phyloP scores from a whole-genome alignment of 1,284 basidiomycete species.

The Irpex sp. region DNA sequence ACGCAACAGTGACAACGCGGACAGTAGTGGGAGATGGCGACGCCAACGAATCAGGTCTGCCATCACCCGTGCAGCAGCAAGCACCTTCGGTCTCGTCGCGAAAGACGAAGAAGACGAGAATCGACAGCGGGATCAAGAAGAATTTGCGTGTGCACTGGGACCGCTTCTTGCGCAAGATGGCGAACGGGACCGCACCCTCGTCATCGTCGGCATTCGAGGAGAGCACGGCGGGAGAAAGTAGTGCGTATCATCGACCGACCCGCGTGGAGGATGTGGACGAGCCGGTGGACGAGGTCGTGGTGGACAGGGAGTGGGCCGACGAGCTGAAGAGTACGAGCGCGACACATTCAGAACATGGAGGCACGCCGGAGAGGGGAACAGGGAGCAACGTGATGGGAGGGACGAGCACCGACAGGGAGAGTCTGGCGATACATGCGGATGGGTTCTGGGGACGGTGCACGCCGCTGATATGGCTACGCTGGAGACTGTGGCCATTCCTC shows the following conservation, averaged over 20 bases:
- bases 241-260: constrained; percentile 23
- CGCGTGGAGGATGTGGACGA: constrained; percentile 25
- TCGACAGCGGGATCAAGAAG: constrained; percentile 14
- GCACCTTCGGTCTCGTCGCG: not conserved
- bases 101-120: constrained; percentile 4
- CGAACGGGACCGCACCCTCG: constrained; percentile 38
- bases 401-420: constrained; percentile 27
- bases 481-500: constrained; percentile 38
- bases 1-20: not conserved
- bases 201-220: constrained; percentile 35
- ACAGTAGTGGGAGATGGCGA: not conserved
- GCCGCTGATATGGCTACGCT: constrained; percentile 34
- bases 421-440: constrained; percentile 25
- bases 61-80: constrained; percentile 4
- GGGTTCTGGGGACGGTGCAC: constrained; percentile 27
- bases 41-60: not conserved
- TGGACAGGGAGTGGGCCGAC: constrained; percentile 65
- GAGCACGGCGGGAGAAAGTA: constrained; percentile 34
- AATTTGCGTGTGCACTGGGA: constrained; percentile 8
- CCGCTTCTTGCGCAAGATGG: constrained; percentile 28
- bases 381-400: constrained; percentile 27
- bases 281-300: constrained; percentile 64
- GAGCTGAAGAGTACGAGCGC: constrained; percentile 38
- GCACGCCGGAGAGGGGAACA: constrained; percentile 6
- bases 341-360: constrained; percentile 47